A percentile compares a stretch with the other conserved stretches of the same genome.
phyloP scores from a whole-genome alignment of 176 grass and related monocot species.

The Avena insularis region DNA sequence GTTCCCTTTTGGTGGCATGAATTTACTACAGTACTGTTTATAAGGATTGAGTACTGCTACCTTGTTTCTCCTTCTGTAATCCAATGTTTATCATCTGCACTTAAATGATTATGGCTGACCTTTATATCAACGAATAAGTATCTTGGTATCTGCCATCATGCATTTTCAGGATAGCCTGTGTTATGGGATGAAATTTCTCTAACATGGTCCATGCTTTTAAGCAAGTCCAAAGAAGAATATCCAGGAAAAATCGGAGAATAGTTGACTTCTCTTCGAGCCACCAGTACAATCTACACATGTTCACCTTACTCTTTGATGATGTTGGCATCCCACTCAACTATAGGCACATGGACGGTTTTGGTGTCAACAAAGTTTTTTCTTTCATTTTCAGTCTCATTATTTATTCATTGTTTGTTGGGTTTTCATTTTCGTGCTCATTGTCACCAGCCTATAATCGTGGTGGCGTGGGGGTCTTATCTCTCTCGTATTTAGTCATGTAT shows the following conservation, averaged over 20 bases:
- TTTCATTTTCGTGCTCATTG: too few species aligned
- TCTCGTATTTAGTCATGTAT: too few species aligned
- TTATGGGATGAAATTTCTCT: conserved; percentile 96
- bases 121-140: conserved; percentile 4
- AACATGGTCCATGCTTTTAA: conserved; percentile 96
- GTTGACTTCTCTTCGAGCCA: conserved; percentile 93
- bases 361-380: conserved; percentile 55
- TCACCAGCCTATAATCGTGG: too few species aligned
- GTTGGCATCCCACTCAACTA: conserved; percentile 86
- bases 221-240: conserved; percentile 86
- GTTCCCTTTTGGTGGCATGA: background rate
- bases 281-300: conserved; percentile 90
- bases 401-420: too few species aligned
- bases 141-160: conserved; percentile 20
- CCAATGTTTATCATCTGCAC: background rate
- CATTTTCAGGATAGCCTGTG: conserved; percentile 84
- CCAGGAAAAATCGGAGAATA: conserved; percentile 85
- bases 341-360: conserved; percentile 94
- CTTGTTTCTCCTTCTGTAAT: too few species aligned
- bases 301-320: conserved; percentile 91
- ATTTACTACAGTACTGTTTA: background rate
- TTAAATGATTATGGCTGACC: background rate
- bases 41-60: background rate
- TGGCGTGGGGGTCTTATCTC: too few species aligned
- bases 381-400: too few species aligned